Base-by-base conservation (phyloP, 73 alveolate species). In the Symbiodinium pilosum region DNA sequence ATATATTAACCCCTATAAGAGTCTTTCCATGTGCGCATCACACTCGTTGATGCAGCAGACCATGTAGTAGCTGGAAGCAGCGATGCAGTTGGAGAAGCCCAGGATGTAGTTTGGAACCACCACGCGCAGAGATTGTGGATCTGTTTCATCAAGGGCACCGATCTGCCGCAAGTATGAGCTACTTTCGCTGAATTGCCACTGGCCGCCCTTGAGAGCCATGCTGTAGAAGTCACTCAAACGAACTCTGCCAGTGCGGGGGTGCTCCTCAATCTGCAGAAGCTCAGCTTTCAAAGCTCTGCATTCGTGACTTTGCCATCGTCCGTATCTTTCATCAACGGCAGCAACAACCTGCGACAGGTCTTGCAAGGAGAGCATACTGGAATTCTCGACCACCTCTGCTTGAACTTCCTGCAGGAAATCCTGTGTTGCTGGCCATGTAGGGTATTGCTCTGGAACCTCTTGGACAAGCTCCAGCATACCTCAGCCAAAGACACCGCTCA, bases 181-280 rank as follows among this genome's bases (percentile, higher is more conserved):
- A 51, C 87, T 77, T 32, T 77, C 87, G 51, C 87, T 77, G 51
- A 77, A 77, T 39, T 77, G 87, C 87, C 87, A 77, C 44, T 77
- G 87, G 56, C 96, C 96, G 64, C 96, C 96, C 75, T 69, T 84
- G 51, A 91, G 18, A 2, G 96, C 96, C 96, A 68, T 64, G 88
- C 87, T 83, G 43, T 91, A 91, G 52, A 91, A 91, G 43, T 91
- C 96, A 43, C 96, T 91, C 52, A 91, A 38, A 39, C 96, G 96
- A 9, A 91, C 87, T 3, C 96, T 83, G 38, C 96, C 96, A 41
- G 96, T 91, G 40, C 77, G 44, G 73, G 96, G 96, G 30, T 91
- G 96, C 96, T 91, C 96, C 87, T 64, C 81, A 28, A 28, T 64
- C 39, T 64, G 81, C 81, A 64, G 12, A 38, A 64, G 81, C 34